A percentile compares a stretch with the other conserved stretches of the same genome.
phyloP scores from a whole-genome alignment of 163 green algal species.

The Trebouxiophyceae sp. region DNA sequence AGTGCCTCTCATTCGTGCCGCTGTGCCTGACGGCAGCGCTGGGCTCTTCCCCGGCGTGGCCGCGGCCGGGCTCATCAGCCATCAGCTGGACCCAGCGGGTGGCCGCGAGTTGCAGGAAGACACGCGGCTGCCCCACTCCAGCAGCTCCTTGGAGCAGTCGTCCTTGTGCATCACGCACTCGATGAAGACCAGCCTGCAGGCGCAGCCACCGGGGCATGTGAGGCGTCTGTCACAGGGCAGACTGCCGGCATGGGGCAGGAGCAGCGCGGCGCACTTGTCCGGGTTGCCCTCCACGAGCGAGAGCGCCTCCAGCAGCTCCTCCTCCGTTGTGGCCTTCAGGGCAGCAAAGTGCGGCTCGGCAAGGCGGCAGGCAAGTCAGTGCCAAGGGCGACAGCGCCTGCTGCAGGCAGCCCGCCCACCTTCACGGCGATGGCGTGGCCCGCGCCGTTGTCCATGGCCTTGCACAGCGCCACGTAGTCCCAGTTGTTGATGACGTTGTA shows the following conservation, averaged over 20 bases:
- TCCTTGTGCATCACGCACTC: conserved; percentile 51
- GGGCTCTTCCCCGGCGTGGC: no score
- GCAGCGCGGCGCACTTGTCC: conserved; percentile 15
- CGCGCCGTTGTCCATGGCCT: conserved; percentile 44
- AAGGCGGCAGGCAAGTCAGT: neutral
- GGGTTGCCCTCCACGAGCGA: conserved; percentile 20
- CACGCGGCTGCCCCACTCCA: conserved; percentile 68
- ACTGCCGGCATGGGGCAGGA: neutral
- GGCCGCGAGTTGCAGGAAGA: conserved; percentile 45
- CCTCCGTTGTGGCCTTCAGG: conserved; percentile 34
- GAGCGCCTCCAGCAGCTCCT: conserved; percentile 50
- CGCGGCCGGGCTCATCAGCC: no score
- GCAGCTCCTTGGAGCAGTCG: conserved; percentile 56
- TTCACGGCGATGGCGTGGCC: conserved; percentile 44
- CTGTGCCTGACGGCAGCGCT: no score
- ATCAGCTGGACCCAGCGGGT: conserved; percentile 10
- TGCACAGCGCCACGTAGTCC: conserved; percentile 57
- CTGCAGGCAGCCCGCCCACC: conserved; percentile 18
- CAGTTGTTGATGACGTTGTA: conserved; percentile 78
- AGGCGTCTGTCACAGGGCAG: neutral
- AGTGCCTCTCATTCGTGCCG: no score
- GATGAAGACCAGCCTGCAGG: conserved; percentile 59
- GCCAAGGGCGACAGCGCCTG: neutral
- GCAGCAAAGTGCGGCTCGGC: neutral
- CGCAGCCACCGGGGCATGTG: neutral